A percentile compares a stretch with the other conserved stretches of the same genome.
Evolutionary conservation across 163 green algal genomes (phyloP).

Genomic region (Botryococcus braunii): DNA sequence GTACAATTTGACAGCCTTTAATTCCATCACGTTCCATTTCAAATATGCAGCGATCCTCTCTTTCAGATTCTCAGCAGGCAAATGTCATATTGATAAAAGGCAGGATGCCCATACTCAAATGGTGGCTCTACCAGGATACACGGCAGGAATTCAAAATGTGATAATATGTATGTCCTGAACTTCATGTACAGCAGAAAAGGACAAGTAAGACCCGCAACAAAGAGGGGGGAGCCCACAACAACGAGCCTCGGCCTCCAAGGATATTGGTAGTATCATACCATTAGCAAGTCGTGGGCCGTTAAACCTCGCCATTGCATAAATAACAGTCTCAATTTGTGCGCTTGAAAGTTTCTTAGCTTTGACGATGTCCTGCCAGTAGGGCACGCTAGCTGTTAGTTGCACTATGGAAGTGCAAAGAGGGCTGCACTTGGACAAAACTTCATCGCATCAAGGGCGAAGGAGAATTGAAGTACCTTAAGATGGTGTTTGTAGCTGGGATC

Average conservation of each 20-base stretch:
- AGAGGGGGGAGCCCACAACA: not conserved
- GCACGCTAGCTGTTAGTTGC: not conserved
- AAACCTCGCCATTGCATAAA: slow-evolving; percentile 69
- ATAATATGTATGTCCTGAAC: not conserved
- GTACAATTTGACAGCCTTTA: no score
- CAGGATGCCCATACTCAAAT: no score
- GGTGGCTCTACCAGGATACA: not conserved
- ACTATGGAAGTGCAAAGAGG: not conserved
- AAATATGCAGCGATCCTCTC: no score
- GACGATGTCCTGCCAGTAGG: slow-evolving; percentile 9
- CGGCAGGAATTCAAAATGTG: not conserved
- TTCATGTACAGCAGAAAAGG: not conserved
- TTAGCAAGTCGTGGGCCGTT: slow-evolving; percentile 6
- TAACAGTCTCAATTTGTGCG: slow-evolving; percentile 59
- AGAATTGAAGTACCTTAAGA: slow-evolving; percentile 24
- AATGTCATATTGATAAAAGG: no score
- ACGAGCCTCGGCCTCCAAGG: not conserved
- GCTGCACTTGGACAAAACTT: not conserved
- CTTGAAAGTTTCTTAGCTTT: slow-evolving; percentile 25
- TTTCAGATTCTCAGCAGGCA: no score
- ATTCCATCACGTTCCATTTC: no score
- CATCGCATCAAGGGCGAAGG: not conserved
- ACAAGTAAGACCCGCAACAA: not conserved
- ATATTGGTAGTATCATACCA: not conserved
- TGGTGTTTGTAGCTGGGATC: slow-evolving; percentile 43